phyloP scores from a whole-genome alignment of 2,329 filamentous ascomycete species.

The Fusarium xyrophilum region DNA sequence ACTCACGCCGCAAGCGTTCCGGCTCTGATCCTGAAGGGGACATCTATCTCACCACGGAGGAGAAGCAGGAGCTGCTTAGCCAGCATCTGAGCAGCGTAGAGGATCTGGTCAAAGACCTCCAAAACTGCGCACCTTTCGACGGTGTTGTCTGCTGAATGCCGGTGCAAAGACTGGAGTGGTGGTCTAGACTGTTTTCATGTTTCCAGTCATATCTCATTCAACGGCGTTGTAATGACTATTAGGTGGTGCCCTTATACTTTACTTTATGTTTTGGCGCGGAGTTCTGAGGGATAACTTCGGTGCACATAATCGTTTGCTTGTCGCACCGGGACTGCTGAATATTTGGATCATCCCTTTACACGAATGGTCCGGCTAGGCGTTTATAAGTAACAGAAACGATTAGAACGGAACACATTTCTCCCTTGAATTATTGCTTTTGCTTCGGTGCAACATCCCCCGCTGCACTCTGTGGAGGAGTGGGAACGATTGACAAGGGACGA shows the following conservation, averaged over 20 bases:
- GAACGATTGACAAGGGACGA: slow-evolving; percentile 35
- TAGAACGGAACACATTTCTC: slow-evolving; percentile 16
- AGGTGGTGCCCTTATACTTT: slow-evolving; percentile 20
- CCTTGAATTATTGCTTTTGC: slow-evolving; percentile 10
- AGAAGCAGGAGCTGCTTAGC: slow-evolving; percentile 82
- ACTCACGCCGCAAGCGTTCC: slow-evolving; percentile 45
- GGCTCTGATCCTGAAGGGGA: slow-evolving; percentile 51
- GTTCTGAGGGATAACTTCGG: slow-evolving; percentile 35
- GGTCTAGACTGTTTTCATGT: neutral
- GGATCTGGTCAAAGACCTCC: slow-evolving; percentile 82
- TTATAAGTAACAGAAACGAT: slow-evolving; percentile 37
- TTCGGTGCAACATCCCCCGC: slow-evolving; percentile 10
- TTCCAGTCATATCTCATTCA: neutral
- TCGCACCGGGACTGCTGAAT: slow-evolving; percentile 30
- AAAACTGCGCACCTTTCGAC: slow-evolving; percentile 78
- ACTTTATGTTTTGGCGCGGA: slow-evolving; percentile 32
- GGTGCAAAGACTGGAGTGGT: neutral
- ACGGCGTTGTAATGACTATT: slow-evolving; percentile 29
- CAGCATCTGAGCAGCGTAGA: slow-evolving; percentile 83
- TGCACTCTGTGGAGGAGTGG: slow-evolving; percentile 37
- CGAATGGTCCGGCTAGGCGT: slow-evolving; percentile 42
- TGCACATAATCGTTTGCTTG: slow-evolving; percentile 28
- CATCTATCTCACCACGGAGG: slow-evolving; percentile 66
- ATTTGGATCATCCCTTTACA: slow-evolving; percentile 37
- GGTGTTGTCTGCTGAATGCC: slow-evolving; percentile 57